These are phyloP conservation scores for Artemisia annua DNA, from an alignment of 129 eudicot species.

Conservation along the genomic window DNA sequence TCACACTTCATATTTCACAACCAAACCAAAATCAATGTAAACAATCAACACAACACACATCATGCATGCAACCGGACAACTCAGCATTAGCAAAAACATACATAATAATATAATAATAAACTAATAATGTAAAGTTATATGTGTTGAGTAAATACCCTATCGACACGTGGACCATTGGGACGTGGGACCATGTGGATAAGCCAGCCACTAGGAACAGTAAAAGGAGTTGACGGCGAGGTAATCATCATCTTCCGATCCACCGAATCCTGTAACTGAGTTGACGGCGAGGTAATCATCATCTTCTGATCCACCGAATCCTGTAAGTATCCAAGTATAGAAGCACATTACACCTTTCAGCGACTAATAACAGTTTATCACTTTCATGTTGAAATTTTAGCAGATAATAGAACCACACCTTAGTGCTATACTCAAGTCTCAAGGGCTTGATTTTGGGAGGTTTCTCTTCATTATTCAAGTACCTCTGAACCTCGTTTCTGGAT, in stretches of 20 bases:
- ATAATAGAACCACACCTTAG: slow-evolving; percentile 32
- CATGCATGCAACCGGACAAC: slow-evolving; percentile 7
- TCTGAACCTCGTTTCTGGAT: slow-evolving; percentile 45
- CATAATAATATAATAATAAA: neutral
- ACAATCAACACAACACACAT: slow-evolving; percentile 1
- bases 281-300: slow-evolving; percentile 38
- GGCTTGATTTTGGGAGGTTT: slow-evolving; percentile 28
- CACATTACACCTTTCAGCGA: slow-evolving; percentile 2
- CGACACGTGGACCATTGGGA: slow-evolving; percentile 38
- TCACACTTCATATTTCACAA: neutral
- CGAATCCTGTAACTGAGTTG: slow-evolving; percentile 29
- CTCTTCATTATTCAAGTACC: slow-evolving; percentile 51
- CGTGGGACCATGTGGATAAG: slow-evolving; percentile 45
- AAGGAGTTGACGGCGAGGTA: slow-evolving; percentile 25
- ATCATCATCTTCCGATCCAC: slow-evolving; percentile 35
- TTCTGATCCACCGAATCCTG: slow-evolving; percentile 28
- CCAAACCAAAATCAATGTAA: neutral
- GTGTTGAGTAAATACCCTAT: slow-evolving; percentile 41
- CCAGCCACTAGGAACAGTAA: slow-evolving; percentile 58
- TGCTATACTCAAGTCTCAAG: slow-evolving; percentile 22
- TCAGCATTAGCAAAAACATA: neutral
- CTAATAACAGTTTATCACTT: neutral
- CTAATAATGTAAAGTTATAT: neutral
- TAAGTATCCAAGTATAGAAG: slow-evolving; percentile 9
- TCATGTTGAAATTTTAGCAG: neutral